A percentile compares a stretch with the other conserved stretches of the same genome.
Conservation (phyloP, 2,329 filamentous ascomycete genomes). For the Fusarium compactum region DNA sequence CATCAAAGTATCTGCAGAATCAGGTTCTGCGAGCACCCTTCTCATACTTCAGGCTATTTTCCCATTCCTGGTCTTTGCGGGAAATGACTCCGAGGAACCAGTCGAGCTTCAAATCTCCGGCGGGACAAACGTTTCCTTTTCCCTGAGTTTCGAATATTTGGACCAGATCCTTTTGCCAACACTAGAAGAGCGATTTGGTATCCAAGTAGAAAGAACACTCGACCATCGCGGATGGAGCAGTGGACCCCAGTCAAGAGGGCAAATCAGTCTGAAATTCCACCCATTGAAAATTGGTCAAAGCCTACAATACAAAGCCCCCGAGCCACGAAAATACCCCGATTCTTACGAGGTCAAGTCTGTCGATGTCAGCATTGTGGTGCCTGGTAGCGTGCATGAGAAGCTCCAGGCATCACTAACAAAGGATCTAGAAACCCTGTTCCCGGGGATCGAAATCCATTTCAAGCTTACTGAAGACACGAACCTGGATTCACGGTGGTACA, state of each 20-base stretch:
- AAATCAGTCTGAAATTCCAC: slow-evolving; percentile 57
- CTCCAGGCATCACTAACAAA: slow-evolving; percentile 57
- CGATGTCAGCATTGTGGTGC: slow-evolving; percentile 65
- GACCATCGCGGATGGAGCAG: slow-evolving; percentile 64
- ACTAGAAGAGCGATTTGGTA: slow-evolving; percentile 63
- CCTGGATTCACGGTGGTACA: slow-evolving; percentile 64
- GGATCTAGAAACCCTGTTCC: slow-evolving; percentile 58
- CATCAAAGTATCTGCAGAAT: slow-evolving; percentile 63
- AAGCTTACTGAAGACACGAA: slow-evolving; percentile 63
- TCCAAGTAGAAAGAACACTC: slow-evolving; percentile 60
- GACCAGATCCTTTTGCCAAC: slow-evolving; percentile 70
- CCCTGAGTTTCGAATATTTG: slow-evolving; percentile 71
- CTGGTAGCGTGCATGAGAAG: slow-evolving; percentile 55
- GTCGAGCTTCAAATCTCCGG: slow-evolving; percentile 66
- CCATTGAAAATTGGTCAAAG: slow-evolving; percentile 52
- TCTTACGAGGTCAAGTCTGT: slow-evolving; percentile 58
- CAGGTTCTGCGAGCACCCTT: slow-evolving; percentile 65
- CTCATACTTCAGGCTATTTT: slow-evolving; percentile 72
- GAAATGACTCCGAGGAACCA: slow-evolving; percentile 56
- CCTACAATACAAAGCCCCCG: slow-evolving; percentile 53
- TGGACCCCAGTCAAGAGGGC: slow-evolving; percentile 57
- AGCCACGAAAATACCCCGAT: slow-evolving; percentile 36
- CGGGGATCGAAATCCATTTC: slow-evolving; percentile 59
- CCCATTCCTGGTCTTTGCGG: slow-evolving; percentile 68
- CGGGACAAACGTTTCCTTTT: slow-evolving; percentile 70